phyloP scores from a whole-genome alignment of 163 green algal species.

The Trebouxiophyceae sp. region DNA sequence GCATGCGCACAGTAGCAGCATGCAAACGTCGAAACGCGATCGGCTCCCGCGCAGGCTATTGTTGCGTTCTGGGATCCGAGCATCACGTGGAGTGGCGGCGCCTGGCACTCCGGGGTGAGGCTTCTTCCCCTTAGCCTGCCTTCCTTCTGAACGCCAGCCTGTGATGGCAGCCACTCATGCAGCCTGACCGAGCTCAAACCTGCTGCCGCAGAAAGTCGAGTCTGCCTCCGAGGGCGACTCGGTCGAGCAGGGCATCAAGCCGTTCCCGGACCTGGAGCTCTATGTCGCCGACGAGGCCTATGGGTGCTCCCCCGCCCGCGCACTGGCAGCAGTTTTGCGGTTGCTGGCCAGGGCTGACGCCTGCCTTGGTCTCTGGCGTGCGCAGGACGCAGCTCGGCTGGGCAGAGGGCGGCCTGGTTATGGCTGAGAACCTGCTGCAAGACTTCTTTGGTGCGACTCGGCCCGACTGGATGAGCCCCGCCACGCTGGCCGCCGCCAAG shows the following conservation, averaged over 20 bases:
- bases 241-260: conserved; percentile 1
- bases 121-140: too few species aligned
- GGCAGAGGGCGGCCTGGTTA: conserved; percentile 10
- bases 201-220: not conserved
- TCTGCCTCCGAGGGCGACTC: not conserved
- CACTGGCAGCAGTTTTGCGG: too few species aligned
- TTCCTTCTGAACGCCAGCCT: too few species aligned
- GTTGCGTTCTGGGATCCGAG: conserved; percentile 10
- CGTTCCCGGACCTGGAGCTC: conserved; percentile 6
- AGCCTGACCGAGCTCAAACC: too few species aligned
- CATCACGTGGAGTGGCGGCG: conserved; percentile 14
- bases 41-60: conserved; percentile 9
- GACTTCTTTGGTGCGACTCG: not conserved
- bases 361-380: not conserved
- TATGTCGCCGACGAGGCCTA: conserved; percentile 14
- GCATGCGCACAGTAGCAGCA: too few species aligned
- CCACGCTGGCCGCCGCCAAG: too few species aligned
- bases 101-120: conserved; percentile 3
- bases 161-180: too few species aligned
- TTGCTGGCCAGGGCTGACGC: too few species aligned
- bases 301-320: too few species aligned
- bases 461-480: not conserved
- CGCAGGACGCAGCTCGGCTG: conserved; percentile 7
- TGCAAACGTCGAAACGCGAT: too few species aligned
- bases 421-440: conserved; percentile 12